phyloP scores from a whole-genome alignment of 495 filamentous ascomycete species.

The Pyrenopolyporus hunteri region DNA sequence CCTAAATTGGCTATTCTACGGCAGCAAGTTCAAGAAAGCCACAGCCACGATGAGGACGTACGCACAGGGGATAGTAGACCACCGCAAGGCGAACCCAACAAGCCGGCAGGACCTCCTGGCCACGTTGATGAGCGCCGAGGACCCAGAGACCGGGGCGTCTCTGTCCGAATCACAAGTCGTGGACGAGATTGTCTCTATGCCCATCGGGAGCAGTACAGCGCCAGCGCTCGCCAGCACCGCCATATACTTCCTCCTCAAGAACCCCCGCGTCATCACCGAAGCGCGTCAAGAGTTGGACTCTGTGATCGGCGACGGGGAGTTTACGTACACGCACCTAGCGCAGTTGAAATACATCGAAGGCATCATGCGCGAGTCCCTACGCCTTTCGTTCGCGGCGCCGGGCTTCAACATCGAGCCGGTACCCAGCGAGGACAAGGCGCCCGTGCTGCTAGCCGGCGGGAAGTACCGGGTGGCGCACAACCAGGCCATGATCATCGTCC shows the following conservation, averaged over 20 bases:
- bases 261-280: constrained; percentile 62
- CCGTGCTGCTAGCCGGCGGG: constrained; percentile 59
- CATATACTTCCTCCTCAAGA: constrained; percentile 67
- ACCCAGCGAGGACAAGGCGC: constrained; percentile 52
- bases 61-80: constrained; percentile 62
- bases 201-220: constrained; percentile 53
- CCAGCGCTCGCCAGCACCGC: constrained; percentile 59
- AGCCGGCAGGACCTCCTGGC: constrained; percentile 73
- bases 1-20: constrained; percentile 59
- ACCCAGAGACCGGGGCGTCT: constrained; percentile 65
- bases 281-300: constrained; percentile 71
- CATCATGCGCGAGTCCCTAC: constrained; percentile 68
- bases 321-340: constrained; percentile 61
- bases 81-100: constrained; percentile 61
- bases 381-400: constrained; percentile 68
- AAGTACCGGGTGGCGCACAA: constrained; percentile 69
- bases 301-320: constrained; percentile 60
- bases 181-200: constrained; percentile 70
- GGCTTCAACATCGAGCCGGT: constrained; percentile 69
- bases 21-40: constrained; percentile 60
- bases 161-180: constrained; percentile 66
- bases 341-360: constrained; percentile 69
- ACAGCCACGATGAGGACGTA: constrained; percentile 58
- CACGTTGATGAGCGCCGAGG: constrained; percentile 67
- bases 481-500: constrained; percentile 65